These are phyloP conservation scores for Leccinum longicurvipes DNA, from an alignment of 768 basidiomycete species.

Conservation along the genomic window DNA sequence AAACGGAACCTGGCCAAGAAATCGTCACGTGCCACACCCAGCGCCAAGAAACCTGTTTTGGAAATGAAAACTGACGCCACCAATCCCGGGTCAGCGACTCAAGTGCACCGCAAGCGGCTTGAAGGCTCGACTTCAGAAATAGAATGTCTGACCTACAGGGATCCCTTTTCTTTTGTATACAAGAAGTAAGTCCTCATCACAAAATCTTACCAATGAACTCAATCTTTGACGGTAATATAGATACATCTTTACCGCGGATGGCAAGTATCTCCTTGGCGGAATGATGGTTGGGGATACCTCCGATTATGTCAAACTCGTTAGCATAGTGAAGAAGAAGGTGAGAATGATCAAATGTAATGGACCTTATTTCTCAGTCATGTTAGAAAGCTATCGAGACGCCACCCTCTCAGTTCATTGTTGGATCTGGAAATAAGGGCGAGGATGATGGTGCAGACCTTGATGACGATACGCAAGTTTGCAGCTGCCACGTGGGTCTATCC, in stretches of 20 bases:
- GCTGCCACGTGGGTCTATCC: slow-evolving; percentile 49
- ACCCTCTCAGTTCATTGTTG: slow-evolving; percentile 66
- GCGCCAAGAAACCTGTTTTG: not conserved
- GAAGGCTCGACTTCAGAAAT: slow-evolving; percentile 23
- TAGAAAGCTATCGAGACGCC: slow-evolving; percentile 64
- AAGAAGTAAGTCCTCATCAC: slow-evolving; percentile 45
- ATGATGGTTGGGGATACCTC: slow-evolving; percentile 78
- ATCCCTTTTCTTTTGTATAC: slow-evolving; percentile 69
- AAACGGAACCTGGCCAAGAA: slow-evolving; percentile 25
- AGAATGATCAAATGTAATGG: not conserved
- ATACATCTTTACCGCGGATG: slow-evolving; percentile 69
- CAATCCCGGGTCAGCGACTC: not conserved
- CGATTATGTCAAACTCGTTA: slow-evolving; percentile 67
- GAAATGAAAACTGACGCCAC: slow-evolving; percentile 23
- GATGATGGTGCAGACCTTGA: slow-evolving; percentile 65
- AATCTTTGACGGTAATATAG: slow-evolving; percentile 17
- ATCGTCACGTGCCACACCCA: not conserved
- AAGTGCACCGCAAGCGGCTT: not conserved
- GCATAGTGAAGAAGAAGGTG: slow-evolving; percentile 65
- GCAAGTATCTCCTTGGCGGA: slow-evolving; percentile 68
- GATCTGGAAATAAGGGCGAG: slow-evolving; percentile 46
- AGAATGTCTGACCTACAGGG: slow-evolving; percentile 63
- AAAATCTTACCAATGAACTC: not conserved
- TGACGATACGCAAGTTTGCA: slow-evolving; percentile 70
- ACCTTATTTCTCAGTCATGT: not conserved